phyloP scores from a whole-genome alignment of 1,284 basidiomycete genomes.

The Sphagnurus paluster region DNA sequence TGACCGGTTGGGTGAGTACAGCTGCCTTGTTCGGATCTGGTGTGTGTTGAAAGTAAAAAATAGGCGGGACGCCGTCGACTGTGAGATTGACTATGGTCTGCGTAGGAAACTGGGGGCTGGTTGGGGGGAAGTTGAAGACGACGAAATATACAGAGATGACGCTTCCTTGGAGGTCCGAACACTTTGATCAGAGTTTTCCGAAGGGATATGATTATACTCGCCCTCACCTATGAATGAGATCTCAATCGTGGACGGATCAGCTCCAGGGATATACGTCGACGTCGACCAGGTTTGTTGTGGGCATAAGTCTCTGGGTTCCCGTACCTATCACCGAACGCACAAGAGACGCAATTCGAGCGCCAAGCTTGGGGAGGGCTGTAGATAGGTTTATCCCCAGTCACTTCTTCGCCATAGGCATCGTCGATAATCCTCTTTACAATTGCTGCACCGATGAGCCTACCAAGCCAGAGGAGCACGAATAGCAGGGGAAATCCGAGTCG shows the following conservation, averaged over 20 bases:
- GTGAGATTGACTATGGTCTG: too few species aligned
- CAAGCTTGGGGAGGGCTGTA: conserved; percentile 23
- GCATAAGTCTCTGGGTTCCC: too few species aligned
- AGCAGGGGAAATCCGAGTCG: background rate
- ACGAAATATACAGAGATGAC: conserved; percentile 31
- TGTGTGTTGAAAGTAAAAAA: background rate
- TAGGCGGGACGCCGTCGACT: background rate
- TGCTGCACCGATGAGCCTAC: background rate
- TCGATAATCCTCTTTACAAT: conserved; percentile 35
- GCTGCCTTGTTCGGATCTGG: conserved; percentile 11
- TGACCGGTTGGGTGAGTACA: conserved; percentile 24
- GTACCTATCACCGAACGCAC: too few species aligned
- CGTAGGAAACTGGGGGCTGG: too few species aligned
- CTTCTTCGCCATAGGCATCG: conserved; percentile 32
- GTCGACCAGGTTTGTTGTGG: too few species aligned
- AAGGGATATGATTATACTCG: too few species aligned
- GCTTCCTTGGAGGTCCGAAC: conserved; percentile 22
- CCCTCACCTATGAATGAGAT: too few species aligned
- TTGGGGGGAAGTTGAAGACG: conserved; percentile 22
- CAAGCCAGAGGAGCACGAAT: background rate
- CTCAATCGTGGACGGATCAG: too few species aligned
- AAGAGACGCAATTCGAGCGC: too few species aligned
- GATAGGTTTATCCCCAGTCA: conserved; percentile 26
- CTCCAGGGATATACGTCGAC: too few species aligned
- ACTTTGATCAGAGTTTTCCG: background rate